Conservation (phyloP, 2,329 filamentous ascomycete species). For the Hymenoscyphus occultus region DNA sequence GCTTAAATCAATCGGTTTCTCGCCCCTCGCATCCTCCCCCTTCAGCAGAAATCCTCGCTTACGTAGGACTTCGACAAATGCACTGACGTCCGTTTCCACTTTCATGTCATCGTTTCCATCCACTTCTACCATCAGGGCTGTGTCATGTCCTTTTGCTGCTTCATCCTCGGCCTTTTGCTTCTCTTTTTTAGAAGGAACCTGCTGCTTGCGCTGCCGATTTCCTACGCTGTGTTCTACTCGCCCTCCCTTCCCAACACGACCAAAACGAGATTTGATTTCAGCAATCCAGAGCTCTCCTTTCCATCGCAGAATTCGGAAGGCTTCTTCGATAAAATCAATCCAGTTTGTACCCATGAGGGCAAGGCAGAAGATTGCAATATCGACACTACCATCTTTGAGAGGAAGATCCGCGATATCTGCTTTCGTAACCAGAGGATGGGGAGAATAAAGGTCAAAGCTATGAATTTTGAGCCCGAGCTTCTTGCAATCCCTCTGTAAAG, state of each 20-base stretch:
- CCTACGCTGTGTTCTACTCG: conserved; percentile 71
- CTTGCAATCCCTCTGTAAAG: conserved; percentile 60
- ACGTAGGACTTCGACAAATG: conserved; percentile 79
- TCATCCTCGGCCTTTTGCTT: conserved; percentile 43
- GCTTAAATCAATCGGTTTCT: conserved; percentile 69
- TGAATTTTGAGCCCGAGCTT: conserved; percentile 71
- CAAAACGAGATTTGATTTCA: conserved; percentile 94
- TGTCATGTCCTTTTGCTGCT: conserved; percentile 48
- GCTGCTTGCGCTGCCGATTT: conserved; percentile 56
- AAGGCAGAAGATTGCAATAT: conserved; percentile 91
- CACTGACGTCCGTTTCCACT: conserved; percentile 79
- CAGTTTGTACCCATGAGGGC: conserved; percentile 99
- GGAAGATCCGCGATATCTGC: conserved; percentile 88
- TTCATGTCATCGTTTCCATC: conserved; percentile 62
- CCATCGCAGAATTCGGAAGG: conserved; percentile 85
- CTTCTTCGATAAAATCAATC: conserved; percentile 94
- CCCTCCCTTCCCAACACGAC: conserved; percentile 50
- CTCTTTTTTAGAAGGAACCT: conserved; percentile 43
- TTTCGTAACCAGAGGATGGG: conserved; percentile 72
- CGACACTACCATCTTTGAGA: conserved; percentile 68
- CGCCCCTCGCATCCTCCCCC: conserved; percentile 39
- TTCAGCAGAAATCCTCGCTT: conserved; percentile 83
- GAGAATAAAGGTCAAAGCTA: conserved; percentile 83
- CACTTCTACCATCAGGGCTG: conserved; percentile 65
- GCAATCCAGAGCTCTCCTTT: conserved; percentile 96